Evolutionary conservation across 345 rosid genomes (phyloP), one percentile per base, ranked within the genome.

Genomic region (Turnera subulata): DNA sequence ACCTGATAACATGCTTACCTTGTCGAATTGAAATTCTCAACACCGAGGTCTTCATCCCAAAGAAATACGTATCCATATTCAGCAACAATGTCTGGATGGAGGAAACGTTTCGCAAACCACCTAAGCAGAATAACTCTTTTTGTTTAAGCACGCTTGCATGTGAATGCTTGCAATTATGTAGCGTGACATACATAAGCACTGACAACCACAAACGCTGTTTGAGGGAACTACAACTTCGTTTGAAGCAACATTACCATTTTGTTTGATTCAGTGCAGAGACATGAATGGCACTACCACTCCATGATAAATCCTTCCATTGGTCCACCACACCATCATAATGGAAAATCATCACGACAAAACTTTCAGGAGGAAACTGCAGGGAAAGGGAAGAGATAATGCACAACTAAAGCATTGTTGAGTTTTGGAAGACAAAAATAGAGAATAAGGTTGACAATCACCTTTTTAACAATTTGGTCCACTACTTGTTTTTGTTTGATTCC

Each of bases 51-150:
- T 73, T 92, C 98, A 55, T 92, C 98, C 98, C 98, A 92, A 59
- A 92, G 91, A 72, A 92, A 89, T 59, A 92, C 63, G 52, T 84
- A 92, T 33, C 82, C 73, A 24, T 92, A 92, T 63, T 84, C 91
- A 8, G 72, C 76, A 46, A 86, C 86, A 25, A 92, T 83, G 64
- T 86, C 89, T 0, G 98, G 98, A 73, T 92, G 96, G 81, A 92
- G 76, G 78, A 92, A 92, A 20, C 98, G 79, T 58, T 92, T 92
- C 6, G 95, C 96, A 65, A 92, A 92, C 98, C 98, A 92, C 98
- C 98, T 92, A 43, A 70, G 47, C 51, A 70, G 52, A 26, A 19
- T 11, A 50, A 29, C 5, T 9, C 11, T 62, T 26, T 26, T 10
- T 35, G 18, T 40, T 25, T 10, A 1, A 14, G 22, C 16, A 9